Conservation (phyloP, 1,139 yeast species). For the Kodamaea fungicola region DNA sequence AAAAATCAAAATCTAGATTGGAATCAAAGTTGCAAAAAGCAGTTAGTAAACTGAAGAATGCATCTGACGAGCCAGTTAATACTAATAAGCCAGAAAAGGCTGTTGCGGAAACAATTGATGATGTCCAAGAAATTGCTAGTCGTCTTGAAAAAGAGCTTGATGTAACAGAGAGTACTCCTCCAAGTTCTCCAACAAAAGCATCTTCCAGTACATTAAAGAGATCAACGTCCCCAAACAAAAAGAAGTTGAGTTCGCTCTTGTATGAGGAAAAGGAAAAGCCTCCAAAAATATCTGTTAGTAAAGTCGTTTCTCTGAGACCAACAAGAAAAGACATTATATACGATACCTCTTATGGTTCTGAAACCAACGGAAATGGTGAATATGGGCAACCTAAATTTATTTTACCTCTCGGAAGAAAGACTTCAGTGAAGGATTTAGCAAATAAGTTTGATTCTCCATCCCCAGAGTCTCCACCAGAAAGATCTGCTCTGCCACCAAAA, state of each 20-base stretch:
- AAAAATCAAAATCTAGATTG: conserved; percentile 27
- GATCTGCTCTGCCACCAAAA: conserved; percentile 13
- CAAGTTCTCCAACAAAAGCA: conserved; percentile 20
- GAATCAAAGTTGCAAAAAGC: conserved; percentile 32
- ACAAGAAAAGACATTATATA: conserved; percentile 27
- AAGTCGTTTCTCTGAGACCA: conserved; percentile 28
- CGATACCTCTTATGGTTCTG: conserved; percentile 12
- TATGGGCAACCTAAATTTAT: conserved; percentile 30
- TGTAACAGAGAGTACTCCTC: conserved; percentile 12
- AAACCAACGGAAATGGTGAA: conserved; percentile 15
- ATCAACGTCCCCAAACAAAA: conserved; percentile 41
- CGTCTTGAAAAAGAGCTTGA: neutral
- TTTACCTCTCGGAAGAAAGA: conserved; percentile 25
- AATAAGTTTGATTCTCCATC: conserved; percentile 26
- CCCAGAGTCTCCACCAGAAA: conserved; percentile 12
- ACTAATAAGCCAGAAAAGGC: neutral
- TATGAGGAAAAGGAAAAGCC: conserved; percentile 15
- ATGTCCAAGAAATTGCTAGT: neutral
- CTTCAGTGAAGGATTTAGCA: conserved; percentile 36
- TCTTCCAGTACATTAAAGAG: conserved; percentile 27
- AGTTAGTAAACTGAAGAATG: conserved; percentile 14
- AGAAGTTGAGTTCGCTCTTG: conserved; percentile 27
- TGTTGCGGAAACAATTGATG: neutral
- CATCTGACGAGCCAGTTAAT: neutral
- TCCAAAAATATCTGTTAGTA: conserved; percentile 6